Percentiles rank a stretch among this genome's conserved stretches.
phyloP scores from a whole-genome alignment of 169 alveolate genomes.

The Plasmodium gonderi region DNA sequence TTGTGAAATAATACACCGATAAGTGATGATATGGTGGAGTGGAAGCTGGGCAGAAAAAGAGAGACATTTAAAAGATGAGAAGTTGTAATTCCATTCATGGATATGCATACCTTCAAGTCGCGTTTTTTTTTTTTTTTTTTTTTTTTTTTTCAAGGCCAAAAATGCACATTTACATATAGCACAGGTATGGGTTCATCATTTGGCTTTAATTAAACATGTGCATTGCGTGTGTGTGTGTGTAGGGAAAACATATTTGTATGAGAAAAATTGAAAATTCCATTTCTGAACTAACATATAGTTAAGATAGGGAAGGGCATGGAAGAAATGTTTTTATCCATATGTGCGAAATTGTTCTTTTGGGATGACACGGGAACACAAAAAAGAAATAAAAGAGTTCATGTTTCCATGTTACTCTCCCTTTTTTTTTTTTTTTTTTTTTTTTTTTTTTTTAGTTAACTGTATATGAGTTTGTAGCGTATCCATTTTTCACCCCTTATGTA shows the following conservation, averaged over 20 bases:
- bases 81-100: background rate
- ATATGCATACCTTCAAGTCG: background rate
- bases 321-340: background rate
- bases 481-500: no score
- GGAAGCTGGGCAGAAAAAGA: background rate
- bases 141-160: no score
- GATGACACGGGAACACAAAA: background rate
- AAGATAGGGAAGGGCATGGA: background rate
- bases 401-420: background rate
- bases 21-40: no score
- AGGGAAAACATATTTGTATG: background rate
- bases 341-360: background rate
- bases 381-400: background rate
- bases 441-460: no score
- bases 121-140: background rate
- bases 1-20: background rate
- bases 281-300: background rate
- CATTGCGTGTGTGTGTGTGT: background rate
- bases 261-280: background rate
- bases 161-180: background rate
- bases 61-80: background rate
- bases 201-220: background rate
- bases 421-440: background rate
- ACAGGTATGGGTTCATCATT: background rate
- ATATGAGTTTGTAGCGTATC: no score